Percentiles rank a stretch among this genome's conserved stretches.
phyloP scores from a whole-genome alignment of 2,329 filamentous ascomycete species.

The Chrysosporium keratinophilum region DNA sequence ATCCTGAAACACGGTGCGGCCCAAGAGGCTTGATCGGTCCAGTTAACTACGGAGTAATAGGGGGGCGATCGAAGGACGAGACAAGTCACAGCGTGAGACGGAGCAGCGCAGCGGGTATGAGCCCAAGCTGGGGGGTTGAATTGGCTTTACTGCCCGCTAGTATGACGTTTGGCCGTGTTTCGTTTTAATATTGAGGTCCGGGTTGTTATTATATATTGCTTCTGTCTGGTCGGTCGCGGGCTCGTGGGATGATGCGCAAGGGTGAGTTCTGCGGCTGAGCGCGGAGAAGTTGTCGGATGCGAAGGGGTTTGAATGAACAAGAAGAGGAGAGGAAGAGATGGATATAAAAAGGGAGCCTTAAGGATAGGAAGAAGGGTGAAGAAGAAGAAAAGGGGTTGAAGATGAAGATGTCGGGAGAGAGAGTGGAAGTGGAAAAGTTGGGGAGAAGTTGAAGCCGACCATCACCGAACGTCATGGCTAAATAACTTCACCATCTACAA shows the following conservation, averaged over 20 bases:
- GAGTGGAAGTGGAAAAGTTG: background rate
- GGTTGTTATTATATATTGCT: background rate
- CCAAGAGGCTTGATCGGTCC: background rate
- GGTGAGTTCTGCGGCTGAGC: background rate
- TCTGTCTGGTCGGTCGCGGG: background rate
- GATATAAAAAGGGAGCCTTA: constrained; percentile 4
- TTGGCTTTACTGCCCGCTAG: too few relatives aligned
- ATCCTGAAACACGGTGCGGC: constrained; percentile 25
- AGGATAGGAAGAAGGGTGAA: constrained; percentile 1
- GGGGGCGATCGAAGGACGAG: background rate
- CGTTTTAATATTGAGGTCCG: background rate
- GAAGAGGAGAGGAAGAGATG: constrained; percentile 4
- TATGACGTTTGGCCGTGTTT: background rate
- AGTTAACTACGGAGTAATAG: background rate
- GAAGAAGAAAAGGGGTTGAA: background rate
- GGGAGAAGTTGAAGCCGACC: background rate
- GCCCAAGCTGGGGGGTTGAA: background rate
- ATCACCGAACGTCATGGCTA: too few relatives aligned
- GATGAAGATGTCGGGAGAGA: background rate
- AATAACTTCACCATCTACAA: background rate
- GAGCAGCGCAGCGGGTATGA: background rate
- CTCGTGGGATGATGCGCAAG: background rate
- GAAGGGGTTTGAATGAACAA: background rate
- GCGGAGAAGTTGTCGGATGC: background rate
- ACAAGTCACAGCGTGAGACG: background rate